Base-by-base conservation (phyloP, 257 asterid genomes). In the Ophiorrhiza pumila region DNA sequence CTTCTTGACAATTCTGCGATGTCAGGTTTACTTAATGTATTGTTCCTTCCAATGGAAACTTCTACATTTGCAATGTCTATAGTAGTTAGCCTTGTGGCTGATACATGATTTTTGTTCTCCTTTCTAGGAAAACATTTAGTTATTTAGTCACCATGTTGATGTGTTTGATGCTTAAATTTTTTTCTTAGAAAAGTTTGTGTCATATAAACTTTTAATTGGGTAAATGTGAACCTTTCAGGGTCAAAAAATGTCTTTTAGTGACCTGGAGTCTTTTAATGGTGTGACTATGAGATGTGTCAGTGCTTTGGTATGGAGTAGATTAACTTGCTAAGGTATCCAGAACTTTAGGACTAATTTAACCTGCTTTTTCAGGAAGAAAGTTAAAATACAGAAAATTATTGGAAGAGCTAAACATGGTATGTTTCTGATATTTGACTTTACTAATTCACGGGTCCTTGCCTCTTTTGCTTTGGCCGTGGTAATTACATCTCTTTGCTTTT, bases 11-110 rank as follows among this genome's bases (percentile, higher is more conserved):
- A 78, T 79, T 79, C 81, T 77, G 83, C 83, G 60, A 93, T 93
- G 98, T 90, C 98, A 77, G 98, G 97, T 82, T 82, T 90, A 76
- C 88, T 89, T 75, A 90, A 93, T 86, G 98, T 93, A 93, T 52
- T 71, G 75, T 63, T 77, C 80, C 79, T 69, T 76, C 89, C 73
- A 13, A 66, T 62, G 59, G 60, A 72, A 46, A 69, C 47, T 58
- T 79, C 56, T 59, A 35, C 39, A 8, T 55, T 23, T 72, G 15
- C 47, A 74, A 29, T 43, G 39, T 82, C 66, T 14, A 42, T 67
- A 71, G 66, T 64, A 34, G 25, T 34, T 77, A 75, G 56, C 75
- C 29, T 77, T 72, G 57, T 73, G 25, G 41, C 63, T 56, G 35
- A 49, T 71, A 52, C 62, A 29, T 78, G 20, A 60, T 49, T 67